phyloP scores from a whole-genome alignment of 352 stramenopile species.

The Elongisporangium prolatum region DNA sequence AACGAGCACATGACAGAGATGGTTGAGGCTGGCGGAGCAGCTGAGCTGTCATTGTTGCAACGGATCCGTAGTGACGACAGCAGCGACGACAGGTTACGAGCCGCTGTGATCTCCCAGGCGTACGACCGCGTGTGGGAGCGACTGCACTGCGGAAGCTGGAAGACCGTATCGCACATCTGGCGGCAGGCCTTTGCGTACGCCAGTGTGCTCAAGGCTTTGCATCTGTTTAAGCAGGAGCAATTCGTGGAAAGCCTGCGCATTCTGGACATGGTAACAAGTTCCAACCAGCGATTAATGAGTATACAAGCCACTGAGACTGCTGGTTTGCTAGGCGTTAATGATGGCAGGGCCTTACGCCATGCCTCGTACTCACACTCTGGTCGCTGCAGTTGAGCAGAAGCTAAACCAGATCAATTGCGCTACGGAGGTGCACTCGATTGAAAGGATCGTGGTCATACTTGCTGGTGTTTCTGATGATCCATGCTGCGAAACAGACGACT shows the following conservation, averaged over 20 bases:
- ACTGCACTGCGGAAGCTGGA: slow-evolving; percentile 73
- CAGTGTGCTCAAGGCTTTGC: slow-evolving; percentile 42
- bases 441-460: background rate
- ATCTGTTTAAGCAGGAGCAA: slow-evolving; percentile 17
- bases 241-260: slow-evolving; percentile 29
- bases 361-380: slow-evolving; percentile 38
- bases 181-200: slow-evolving; percentile 55
- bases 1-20: slow-evolving; percentile 24
- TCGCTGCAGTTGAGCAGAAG: slow-evolving; percentile 28
- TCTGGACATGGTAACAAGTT: slow-evolving; percentile 63
- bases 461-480: background rate
- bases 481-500: background rate
- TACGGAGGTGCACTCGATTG: background rate
- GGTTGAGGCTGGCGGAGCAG: slow-evolving; percentile 30
- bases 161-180: slow-evolving; percentile 48
- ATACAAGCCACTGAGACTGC: background rate
- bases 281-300: background rate
- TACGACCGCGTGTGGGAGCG: slow-evolving; percentile 71
- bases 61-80: slow-evolving; percentile 11
- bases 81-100: slow-evolving; percentile 1
- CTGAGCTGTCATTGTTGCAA: slow-evolving; percentile 35
- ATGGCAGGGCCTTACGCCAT: slow-evolving; percentile 60
- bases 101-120: slow-evolving; percentile 18
- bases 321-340: slow-evolving; percentile 48
- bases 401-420: slow-evolving; percentile 7